Percentiles rank a stretch among this genome's conserved stretches.
Evolutionary conservation across 768 basidiomycete genomes (phyloP).

Genomic region (Suillus tomentosus): DNA sequence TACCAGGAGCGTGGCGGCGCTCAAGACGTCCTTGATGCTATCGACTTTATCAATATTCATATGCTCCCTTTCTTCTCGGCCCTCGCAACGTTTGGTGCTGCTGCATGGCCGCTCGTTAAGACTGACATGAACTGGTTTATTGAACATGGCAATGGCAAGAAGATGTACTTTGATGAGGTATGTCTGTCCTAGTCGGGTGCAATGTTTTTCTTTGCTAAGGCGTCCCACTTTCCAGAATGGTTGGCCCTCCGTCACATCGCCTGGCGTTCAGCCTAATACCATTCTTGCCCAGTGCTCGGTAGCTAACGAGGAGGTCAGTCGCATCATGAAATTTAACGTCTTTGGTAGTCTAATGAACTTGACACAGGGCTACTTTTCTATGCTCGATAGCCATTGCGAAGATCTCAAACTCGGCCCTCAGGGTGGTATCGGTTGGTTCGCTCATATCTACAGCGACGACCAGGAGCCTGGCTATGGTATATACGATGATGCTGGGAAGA

Average conservation of each 20-base stretch:
- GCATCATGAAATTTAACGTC: constrained; percentile 17
- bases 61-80: constrained; percentile 68
- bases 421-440: constrained; percentile 81
- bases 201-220: constrained; percentile 2
- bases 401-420: constrained; percentile 58
- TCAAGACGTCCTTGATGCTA: constrained; percentile 53
- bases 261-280: constrained; percentile 67
- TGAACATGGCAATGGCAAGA: constrained; percentile 63
- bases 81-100: constrained; percentile 41
- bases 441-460: constrained; percentile 73
- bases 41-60: constrained; percentile 68
- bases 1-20: constrained; percentile 56
- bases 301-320: constrained; percentile 55
- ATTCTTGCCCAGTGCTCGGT: constrained; percentile 59
- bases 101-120: constrained; percentile 64
- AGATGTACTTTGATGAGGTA: constrained; percentile 75
- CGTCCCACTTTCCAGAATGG: constrained; percentile 54
- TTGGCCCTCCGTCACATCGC: constrained; percentile 70
- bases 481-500: constrained; percentile 45
- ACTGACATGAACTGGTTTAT: constrained; percentile 70
- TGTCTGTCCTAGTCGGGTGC: constrained; percentile 12
- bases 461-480: constrained; percentile 74
- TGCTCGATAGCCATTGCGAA: constrained; percentile 65
- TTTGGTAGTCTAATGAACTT: constrained; percentile 5
- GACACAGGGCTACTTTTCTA: constrained; percentile 60